These are phyloP conservation scores for Linum usitatissimum DNA, from an alignment of 345 rosid species.

Conservation along the genomic window DNA sequence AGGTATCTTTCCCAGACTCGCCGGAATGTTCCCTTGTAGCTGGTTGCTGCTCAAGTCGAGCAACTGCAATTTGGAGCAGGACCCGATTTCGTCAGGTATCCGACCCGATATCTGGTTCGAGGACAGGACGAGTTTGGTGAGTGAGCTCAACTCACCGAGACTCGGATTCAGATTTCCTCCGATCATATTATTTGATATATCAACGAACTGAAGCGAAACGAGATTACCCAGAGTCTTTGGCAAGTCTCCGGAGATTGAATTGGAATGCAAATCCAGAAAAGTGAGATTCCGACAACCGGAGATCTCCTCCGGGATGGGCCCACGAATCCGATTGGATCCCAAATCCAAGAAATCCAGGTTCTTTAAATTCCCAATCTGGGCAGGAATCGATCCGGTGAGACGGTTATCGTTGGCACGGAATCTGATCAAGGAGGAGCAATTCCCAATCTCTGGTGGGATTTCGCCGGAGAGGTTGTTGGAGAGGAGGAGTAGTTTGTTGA, in stretches of 20 bases:
- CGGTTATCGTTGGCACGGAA: slow-evolving; percentile 53
- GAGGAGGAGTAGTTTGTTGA: slow-evolving; percentile 69
- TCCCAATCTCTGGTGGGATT: slow-evolving; percentile 59
- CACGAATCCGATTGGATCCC: slow-evolving; percentile 51
- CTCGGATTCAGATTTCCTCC: slow-evolving; percentile 43
- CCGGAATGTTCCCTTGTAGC: slow-evolving; percentile 51
- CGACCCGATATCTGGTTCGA: slow-evolving; percentile 52
- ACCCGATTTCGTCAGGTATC: slow-evolving; percentile 55
- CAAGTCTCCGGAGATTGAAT: slow-evolving; percentile 53
- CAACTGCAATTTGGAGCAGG: slow-evolving; percentile 59
- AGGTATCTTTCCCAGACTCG: slow-evolving; percentile 52
- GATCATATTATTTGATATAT: slow-evolving; percentile 53
- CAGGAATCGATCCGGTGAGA: slow-evolving; percentile 48
- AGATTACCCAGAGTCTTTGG: slow-evolving; percentile 38
- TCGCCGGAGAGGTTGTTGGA: slow-evolving; percentile 59
- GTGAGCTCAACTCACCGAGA: slow-evolving; percentile 50
- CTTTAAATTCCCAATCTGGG: slow-evolving; percentile 43
- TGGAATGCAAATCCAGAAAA: slow-evolving; percentile 72
- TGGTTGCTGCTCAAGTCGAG: slow-evolving; percentile 60
- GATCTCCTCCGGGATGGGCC: slow-evolving; percentile 47
- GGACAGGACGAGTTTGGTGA: slow-evolving; percentile 59
- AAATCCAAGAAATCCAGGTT: slow-evolving; percentile 67
- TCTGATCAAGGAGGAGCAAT: slow-evolving; percentile 52
- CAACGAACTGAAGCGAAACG: slow-evolving; percentile 43
- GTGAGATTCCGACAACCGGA: slow-evolving; percentile 54